A percentile compares a stretch with the other conserved stretches of the same genome.
Conservation (phyloP, 2,329 filamentous ascomycete genomes). For the Paecilomyces sp. region DNA sequence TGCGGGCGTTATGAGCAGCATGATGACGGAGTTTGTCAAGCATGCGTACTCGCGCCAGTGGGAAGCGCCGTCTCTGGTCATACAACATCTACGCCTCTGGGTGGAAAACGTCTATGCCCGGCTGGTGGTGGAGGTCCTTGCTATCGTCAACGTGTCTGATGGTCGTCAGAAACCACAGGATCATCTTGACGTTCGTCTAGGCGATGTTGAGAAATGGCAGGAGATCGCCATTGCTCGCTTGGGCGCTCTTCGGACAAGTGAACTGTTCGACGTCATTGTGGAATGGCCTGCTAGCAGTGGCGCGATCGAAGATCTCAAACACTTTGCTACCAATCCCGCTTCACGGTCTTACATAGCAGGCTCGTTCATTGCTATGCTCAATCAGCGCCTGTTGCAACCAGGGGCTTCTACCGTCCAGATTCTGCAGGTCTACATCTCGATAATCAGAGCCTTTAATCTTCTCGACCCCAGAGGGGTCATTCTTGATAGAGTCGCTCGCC, state of each 20-base stretch:
- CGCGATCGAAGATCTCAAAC: slow-evolving; percentile 54
- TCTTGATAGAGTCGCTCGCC: slow-evolving; percentile 58
- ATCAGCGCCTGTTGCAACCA: slow-evolving; percentile 52
- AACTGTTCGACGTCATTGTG: slow-evolving; percentile 57
- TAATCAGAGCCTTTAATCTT: slow-evolving; percentile 57
- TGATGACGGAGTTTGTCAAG: slow-evolving; percentile 50
- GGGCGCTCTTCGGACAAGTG: slow-evolving; percentile 48
- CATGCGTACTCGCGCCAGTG: slow-evolving; percentile 53
- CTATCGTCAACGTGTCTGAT: slow-evolving; percentile 26
- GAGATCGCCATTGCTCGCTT: slow-evolving; percentile 49
- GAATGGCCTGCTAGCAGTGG: slow-evolving; percentile 53
- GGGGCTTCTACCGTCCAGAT: slow-evolving; percentile 61
- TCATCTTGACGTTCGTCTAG: slow-evolving; percentile 26
- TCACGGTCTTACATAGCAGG: slow-evolving; percentile 50
- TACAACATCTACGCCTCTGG: slow-evolving; percentile 48
- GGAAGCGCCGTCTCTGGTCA: slow-evolving; percentile 42
- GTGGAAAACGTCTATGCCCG: slow-evolving; percentile 48
- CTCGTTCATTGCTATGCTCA: slow-evolving; percentile 47
- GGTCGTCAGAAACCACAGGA: slow-evolving; percentile 13
- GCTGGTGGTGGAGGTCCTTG: slow-evolving; percentile 43
- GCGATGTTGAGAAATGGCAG: slow-evolving; percentile 47
- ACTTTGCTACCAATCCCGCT: slow-evolving; percentile 46
- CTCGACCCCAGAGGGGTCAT: slow-evolving; percentile 60
- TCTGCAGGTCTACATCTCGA: slow-evolving; percentile 59
- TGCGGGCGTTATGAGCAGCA: slow-evolving; percentile 50